Conservation (phyloP, 768 basidiomycete species). For the Mycena capillaripes region DNA sequence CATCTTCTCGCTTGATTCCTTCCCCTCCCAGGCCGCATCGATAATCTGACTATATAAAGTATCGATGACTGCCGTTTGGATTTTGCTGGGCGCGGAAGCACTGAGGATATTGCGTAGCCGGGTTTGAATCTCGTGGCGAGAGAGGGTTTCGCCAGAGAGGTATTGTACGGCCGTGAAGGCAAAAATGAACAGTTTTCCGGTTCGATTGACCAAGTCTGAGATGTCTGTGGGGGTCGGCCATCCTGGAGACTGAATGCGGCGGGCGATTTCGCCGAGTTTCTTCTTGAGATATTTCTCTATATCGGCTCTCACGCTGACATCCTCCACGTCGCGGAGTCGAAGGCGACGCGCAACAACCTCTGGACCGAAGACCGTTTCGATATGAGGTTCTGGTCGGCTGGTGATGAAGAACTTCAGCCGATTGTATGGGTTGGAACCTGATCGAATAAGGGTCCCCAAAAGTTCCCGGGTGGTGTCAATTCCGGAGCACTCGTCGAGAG, state of each 20-base stretch:
- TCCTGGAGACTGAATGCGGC: no score
- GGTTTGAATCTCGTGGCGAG: neutral
- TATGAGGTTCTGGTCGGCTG: neutral
- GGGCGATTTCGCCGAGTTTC: neutral
- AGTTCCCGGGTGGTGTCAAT: neutral
- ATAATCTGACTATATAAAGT: neutral
- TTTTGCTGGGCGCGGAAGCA: neutral
- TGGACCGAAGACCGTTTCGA: neutral
- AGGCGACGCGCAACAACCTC: neutral
- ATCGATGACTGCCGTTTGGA: neutral
- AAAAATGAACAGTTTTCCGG: constrained; percentile 2
- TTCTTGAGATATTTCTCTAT: neutral
- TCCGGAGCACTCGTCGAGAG: neutral
- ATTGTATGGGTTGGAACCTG: no score
- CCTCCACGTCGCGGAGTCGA: neutral
- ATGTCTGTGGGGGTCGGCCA: neutral
- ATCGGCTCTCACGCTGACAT: neutral
- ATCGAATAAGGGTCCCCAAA: neutral
- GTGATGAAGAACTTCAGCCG: constrained; percentile 3
- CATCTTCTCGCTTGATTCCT: neutral
- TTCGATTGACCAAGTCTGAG: neutral
- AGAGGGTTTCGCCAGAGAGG: neutral
- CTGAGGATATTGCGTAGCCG: neutral
- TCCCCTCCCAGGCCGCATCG: neutral
- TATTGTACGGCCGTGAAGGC: constrained; percentile 7